Conservation (phyloP, 306 rosid species). For the Ormosia semicastrata region DNA sequence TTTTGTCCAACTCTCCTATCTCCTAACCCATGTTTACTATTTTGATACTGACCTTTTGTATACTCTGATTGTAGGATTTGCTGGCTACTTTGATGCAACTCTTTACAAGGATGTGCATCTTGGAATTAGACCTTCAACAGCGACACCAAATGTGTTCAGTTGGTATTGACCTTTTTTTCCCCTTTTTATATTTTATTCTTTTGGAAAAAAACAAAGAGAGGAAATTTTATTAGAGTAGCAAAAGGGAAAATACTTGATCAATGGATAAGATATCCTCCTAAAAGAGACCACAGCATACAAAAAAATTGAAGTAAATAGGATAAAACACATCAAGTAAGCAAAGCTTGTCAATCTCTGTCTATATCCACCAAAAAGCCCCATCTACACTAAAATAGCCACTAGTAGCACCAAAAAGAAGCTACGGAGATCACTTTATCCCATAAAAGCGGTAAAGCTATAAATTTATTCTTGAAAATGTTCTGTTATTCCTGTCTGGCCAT, state of each 20-base stretch:
- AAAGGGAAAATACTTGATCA: neutral
- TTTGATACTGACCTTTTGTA: conserved; percentile 15
- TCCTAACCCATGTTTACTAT: neutral
- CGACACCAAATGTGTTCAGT: conserved; percentile 66
- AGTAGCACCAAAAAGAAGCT: neutral
- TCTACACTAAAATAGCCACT: neutral
- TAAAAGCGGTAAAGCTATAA: neutral
- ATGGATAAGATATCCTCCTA: neutral
- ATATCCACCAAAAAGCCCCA: neutral
- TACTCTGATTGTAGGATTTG: conserved; percentile 52
- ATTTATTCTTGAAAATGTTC: too few species aligned
- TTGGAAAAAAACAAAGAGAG: neutral
- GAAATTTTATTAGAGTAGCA: neutral
- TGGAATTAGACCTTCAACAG: conserved; percentile 66
- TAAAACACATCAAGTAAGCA: neutral
- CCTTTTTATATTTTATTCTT: neutral
- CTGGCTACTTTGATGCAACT: conserved; percentile 72
- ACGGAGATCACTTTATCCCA: neutral
- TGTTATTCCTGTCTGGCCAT: too few species aligned
- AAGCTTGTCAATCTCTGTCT: neutral
- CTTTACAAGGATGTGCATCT: conserved; percentile 63
- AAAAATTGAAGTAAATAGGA: neutral
- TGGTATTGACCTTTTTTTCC: conserved; percentile 46
- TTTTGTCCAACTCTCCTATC: neutral
- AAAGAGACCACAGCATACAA: neutral